Percentiles rank a stretch among this genome's conserved stretches.
phyloP scores from a whole-genome alignment of 1,139 yeast species.

The Nakaseomyces bracarensis region DNA sequence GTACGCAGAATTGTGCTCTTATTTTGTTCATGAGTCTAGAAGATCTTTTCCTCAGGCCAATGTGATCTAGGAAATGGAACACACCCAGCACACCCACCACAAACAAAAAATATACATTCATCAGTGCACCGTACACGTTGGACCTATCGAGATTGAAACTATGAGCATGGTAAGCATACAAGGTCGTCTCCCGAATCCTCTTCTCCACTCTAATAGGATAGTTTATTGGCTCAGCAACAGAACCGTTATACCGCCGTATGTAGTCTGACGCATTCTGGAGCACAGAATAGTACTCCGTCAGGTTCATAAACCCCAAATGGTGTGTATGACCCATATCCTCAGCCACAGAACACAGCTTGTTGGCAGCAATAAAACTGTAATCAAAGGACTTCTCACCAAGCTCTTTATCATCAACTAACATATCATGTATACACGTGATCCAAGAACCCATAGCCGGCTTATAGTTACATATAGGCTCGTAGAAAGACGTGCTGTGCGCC shows the following conservation, averaged over 20 bases:
- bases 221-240: background rate
- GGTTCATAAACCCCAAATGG: conserved; percentile 2
- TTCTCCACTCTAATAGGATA: conserved; percentile 15
- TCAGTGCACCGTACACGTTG: conserved; percentile 12
- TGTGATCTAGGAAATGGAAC: conserved; percentile 13
- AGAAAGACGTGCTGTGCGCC: background rate
- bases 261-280: conserved; percentile 6
- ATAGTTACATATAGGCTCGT: conserved; percentile 7
- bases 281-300: conserved; percentile 4
- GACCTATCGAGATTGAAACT: conserved; percentile 18
- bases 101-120: conserved; percentile 14
- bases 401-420: conserved; percentile 3
- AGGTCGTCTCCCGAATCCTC: conserved; percentile 9
- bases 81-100: conserved; percentile 11
- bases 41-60: conserved; percentile 11
- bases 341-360: conserved; percentile 4
- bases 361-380: background rate
- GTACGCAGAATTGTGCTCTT: conserved; percentile 16
- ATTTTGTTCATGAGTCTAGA: conserved; percentile 12
- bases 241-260: background rate
- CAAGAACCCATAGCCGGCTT: conserved; percentile 8
- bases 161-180: conserved; percentile 17
- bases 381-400: conserved; percentile 2
- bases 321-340: conserved; percentile 5
- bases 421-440: conserved; percentile 8